Percentiles rank a stretch among this genome's conserved stretches.
Evolutionary conservation across 2,329 filamentous ascomycete species (phyloP).

Genomic region (Claviceps maximensis): DNA sequence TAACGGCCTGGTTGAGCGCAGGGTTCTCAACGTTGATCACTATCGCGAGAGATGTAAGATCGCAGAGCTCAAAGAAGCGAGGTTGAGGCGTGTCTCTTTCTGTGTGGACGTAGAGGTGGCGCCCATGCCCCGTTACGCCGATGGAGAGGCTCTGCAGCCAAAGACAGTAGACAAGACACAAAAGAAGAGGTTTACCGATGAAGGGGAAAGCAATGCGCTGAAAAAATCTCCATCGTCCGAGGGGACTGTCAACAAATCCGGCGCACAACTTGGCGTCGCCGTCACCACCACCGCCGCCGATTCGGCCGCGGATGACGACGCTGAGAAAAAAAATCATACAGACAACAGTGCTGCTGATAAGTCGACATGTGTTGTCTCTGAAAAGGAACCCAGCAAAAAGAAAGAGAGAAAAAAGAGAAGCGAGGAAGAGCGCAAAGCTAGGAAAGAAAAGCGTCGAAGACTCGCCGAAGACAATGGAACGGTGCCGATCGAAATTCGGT

Average conservation of each 20-base stretch:
- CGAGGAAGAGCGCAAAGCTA: slow-evolving; percentile 81
- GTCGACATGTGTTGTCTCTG: slow-evolving; percentile 8
- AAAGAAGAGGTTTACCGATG: slow-evolving; percentile 53
- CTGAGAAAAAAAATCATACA: slow-evolving; percentile 11
- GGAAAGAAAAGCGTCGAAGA: slow-evolving; percentile 76
- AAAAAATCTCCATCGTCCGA: slow-evolving; percentile 48
- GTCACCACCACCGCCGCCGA: neutral
- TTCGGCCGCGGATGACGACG: neutral
- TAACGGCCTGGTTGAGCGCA: slow-evolving; percentile 66
- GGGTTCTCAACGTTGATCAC: slow-evolving; percentile 72
- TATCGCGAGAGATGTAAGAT: slow-evolving; percentile 69
- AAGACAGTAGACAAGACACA: slow-evolving; percentile 34
- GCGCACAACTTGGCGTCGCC: neutral
- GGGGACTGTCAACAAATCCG: slow-evolving; percentile 7
- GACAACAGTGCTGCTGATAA: slow-evolving; percentile 14
- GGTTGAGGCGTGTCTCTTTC: slow-evolving; percentile 80
- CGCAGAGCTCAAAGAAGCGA: slow-evolving; percentile 64
- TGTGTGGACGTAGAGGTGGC: slow-evolving; percentile 97
- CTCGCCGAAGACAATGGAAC: slow-evolving; percentile 79
- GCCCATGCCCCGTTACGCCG: slow-evolving; percentile 64
- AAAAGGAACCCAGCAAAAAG: slow-evolving; percentile 48
- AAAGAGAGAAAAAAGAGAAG: slow-evolving; percentile 95
- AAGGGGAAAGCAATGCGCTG: slow-evolving; percentile 59
- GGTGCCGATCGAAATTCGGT: slow-evolving; percentile 69
- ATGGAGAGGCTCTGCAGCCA: slow-evolving; percentile 34